Evolutionary conservation across 106 monocot genomes (phyloP).

Genomic region (Narthecium ossifragum): DNA sequence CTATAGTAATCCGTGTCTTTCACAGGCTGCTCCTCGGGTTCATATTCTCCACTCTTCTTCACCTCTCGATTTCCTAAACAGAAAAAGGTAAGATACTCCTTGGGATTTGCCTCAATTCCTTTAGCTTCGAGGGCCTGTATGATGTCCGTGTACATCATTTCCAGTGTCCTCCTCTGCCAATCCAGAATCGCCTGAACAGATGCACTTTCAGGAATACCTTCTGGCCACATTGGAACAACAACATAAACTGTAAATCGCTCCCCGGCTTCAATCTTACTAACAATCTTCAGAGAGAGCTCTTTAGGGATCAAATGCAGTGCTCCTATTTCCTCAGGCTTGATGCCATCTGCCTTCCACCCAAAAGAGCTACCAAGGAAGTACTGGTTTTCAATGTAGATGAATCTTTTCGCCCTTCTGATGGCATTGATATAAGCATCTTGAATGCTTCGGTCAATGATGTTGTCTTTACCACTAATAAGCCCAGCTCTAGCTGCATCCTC

Average conservation of each 20-base stretch:
- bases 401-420: slow-evolving; percentile 51
- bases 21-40: slow-evolving; percentile 40
- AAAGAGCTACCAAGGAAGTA: slow-evolving; percentile 73
- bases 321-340: slow-evolving; percentile 47
- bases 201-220: slow-evolving; percentile 54
- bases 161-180: slow-evolving; percentile 75
- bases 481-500: slow-evolving; percentile 50
- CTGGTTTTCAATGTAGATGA: slow-evolving; percentile 81
- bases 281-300: slow-evolving; percentile 58
- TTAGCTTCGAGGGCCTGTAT: slow-evolving; percentile 42
- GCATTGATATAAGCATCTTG: slow-evolving; percentile 64
- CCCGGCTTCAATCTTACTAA: slow-evolving; percentile 66
- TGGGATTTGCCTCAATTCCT: slow-evolving; percentile 50
- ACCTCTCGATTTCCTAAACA: slow-evolving; percentile 67
- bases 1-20: slow-evolving; percentile 46
- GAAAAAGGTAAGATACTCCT: slow-evolving; percentile 66
- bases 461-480: slow-evolving; percentile 56
- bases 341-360: slow-evolving; percentile 49
- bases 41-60: slow-evolving; percentile 50
- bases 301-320: slow-evolving; percentile 58
- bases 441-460: slow-evolving; percentile 60
- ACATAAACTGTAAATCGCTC: slow-evolving; percentile 63
- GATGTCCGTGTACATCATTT: slow-evolving; percentile 79
- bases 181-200: slow-evolving; percentile 68
- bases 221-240: slow-evolving; percentile 77